Percentiles rank a stretch among this genome's conserved stretches.
Conservation (phyloP, 2,329 filamentous ascomycete species). For the Penicillium sp. region DNA sequence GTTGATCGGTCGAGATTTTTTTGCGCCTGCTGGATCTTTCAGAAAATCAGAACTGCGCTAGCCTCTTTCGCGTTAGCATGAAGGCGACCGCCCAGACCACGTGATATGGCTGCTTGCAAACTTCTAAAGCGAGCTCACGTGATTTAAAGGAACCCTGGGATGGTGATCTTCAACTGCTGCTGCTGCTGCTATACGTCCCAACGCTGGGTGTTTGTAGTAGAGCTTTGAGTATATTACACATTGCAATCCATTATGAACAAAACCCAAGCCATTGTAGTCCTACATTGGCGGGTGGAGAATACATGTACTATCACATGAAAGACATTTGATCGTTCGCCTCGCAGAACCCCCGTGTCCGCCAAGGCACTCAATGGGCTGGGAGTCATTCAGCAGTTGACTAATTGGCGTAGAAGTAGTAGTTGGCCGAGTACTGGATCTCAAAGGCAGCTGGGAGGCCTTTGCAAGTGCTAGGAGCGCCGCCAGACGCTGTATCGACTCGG, state of each 20-base stretch:
- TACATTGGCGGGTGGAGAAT: too few species aligned
- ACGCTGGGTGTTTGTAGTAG: too few species aligned
- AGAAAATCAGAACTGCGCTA: slow-evolving; percentile 36
- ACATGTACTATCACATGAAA: too few species aligned
- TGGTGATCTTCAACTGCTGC: neutral
- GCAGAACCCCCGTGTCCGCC: too few species aligned
- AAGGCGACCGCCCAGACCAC: slow-evolving; percentile 14
- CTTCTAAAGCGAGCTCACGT: slow-evolving; percentile 26
- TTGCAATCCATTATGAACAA: too few species aligned
- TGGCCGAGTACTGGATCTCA: slow-evolving; percentile 71
- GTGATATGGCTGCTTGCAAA: slow-evolving; percentile 8
- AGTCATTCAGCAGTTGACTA: slow-evolving; percentile 5
- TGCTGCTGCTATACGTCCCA: too few species aligned
- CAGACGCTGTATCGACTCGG: slow-evolving; percentile 76
- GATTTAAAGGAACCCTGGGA: slow-evolving; percentile 19
- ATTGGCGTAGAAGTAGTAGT: slow-evolving; percentile 61
- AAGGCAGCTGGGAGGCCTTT: slow-evolving; percentile 58
- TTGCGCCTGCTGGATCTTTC: slow-evolving; percentile 35
- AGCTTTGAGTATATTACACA: too few species aligned
- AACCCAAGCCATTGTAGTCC: too few species aligned
- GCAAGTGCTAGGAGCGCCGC: slow-evolving; percentile 68
- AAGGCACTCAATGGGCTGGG: too few species aligned
- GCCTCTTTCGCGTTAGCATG: slow-evolving; percentile 19
- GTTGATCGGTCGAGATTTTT: slow-evolving; percentile 38
- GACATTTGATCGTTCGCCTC: too few species aligned